Evolutionary conservation across 2,329 filamentous ascomycete genomes (phyloP).

Genomic region (Zalaria sp.): DNA sequence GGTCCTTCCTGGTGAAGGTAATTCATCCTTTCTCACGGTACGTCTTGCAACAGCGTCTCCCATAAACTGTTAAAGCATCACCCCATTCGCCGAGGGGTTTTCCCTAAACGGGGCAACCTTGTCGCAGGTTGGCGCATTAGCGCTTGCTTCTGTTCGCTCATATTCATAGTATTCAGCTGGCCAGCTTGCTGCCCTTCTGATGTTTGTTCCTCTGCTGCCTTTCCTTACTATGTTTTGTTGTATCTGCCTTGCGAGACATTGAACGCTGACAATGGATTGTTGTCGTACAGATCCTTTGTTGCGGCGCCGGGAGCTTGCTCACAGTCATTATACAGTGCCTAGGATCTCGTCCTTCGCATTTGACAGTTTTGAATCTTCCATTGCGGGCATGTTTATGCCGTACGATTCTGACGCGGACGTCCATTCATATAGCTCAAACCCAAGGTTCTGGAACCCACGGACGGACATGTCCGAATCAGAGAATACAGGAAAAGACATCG

Average conservation of each 20-base stretch:
- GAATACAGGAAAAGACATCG: neutral
- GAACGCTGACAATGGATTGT: neutral
- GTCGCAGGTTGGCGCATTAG: neutral
- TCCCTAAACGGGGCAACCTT: neutral
- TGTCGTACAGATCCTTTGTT: neutral
- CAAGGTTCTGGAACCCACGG: neutral
- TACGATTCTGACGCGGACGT: neutral
- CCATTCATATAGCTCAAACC: neutral
- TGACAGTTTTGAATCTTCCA: neutral
- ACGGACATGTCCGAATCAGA: neutral
- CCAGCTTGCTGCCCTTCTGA: neutral
- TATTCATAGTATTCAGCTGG: neutral
- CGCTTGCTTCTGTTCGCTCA: neutral
- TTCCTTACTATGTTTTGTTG: neutral
- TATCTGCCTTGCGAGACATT: neutral
- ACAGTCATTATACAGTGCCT: neutral
- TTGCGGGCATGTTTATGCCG: neutral
- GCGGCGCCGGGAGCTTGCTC: neutral
- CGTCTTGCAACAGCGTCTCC: neutral
- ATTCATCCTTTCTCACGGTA: neutral
- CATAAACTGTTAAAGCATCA: neutral
- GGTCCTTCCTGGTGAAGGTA: neutral
- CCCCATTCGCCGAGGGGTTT: neutral
- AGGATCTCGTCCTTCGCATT: neutral
- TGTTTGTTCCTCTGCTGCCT: neutral